Evolutionary conservation across 1,284 basidiomycete genomes (phyloP).

Genomic region (Ganoderma resinaceum): DNA sequence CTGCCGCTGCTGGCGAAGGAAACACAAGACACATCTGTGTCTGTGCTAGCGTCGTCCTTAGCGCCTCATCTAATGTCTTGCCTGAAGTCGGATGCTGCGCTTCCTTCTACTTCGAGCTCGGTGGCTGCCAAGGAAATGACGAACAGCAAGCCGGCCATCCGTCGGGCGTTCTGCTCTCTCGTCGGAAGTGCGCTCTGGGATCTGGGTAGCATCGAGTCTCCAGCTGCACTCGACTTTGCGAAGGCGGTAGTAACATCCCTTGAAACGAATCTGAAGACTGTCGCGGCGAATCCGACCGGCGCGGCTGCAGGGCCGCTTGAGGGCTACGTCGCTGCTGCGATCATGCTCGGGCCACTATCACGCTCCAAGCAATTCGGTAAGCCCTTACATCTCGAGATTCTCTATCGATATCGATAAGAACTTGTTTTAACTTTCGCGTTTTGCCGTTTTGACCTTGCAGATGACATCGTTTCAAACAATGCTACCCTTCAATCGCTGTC

Average conservation of each 20-base stretch:
- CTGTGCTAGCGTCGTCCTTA: constrained; percentile 62
- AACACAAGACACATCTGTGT: constrained; percentile 69
- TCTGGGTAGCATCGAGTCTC: constrained; percentile 43
- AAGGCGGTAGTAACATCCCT: constrained; percentile 64
- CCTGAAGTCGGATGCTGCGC: constrained; percentile 49
- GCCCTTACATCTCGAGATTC: constrained; percentile 30
- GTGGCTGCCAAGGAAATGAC: constrained; percentile 76
- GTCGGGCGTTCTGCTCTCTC: constrained; percentile 45
- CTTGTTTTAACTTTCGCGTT: constrained; percentile 15
- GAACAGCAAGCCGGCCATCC: constrained; percentile 48
- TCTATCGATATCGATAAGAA: background rate
- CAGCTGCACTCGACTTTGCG: constrained; percentile 55
- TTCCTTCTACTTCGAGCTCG: constrained; percentile 53
- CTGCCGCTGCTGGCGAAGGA: constrained; percentile 80
- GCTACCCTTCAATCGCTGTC: constrained; percentile 52
- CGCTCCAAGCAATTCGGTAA: constrained; percentile 60
- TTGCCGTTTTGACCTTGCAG: constrained; percentile 37
- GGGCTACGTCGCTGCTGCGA: constrained; percentile 80
- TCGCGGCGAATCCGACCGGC: constrained; percentile 63
- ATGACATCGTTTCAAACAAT: constrained; percentile 47
- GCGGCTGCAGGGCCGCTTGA: constrained; percentile 75
- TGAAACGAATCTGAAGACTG: constrained; percentile 75
- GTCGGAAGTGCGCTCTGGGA: constrained; percentile 46
- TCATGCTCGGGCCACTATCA: constrained; percentile 69
- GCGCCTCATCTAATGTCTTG: constrained; percentile 64